Base-by-base conservation (phyloP, 495 filamentous ascomycete genomes). In the Thermochaetoides thermophila region DNA sequence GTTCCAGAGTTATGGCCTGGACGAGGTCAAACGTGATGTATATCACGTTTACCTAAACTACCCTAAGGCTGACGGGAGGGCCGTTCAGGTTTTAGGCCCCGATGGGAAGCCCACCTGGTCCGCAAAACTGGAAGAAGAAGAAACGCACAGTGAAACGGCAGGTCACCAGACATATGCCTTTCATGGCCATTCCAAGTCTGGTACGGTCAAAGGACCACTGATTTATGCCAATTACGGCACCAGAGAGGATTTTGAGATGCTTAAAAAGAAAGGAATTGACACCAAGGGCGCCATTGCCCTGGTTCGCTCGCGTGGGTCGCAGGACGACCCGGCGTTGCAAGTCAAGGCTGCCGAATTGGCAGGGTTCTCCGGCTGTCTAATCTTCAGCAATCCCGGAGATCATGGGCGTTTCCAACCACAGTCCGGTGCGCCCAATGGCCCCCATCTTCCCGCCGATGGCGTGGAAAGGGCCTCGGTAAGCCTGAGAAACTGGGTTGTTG, bases 171-270 rank as follows among this genome's bases (percentile, higher is more conserved):
- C 80, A 0, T 60, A 63, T 17, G 72, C 70, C 10, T 99, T 93
- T 42, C 89, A 99, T 51, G 87, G 81, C 0, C 78, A 89, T 49
- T 93, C 85, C 9, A 80, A 76, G 45, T 70, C 81, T 6, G 89
- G 87, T 15, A 82, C 85, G 46, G 85, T 87, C 16, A 79, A 69
- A n/a, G 89, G 91, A 0, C 86, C 78, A n/a, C 53, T 99, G 32
- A 70, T 99, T 2, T 99, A 93, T 49, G 91, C 81, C 15, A 94
- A 95, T 48, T 91, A 85, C 44, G 89, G 91, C 10, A 78, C 81
- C 32, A 69, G 69, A 27, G 74, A 81, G 31, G 89, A 99, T 49
- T 96, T 87, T 48, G 58, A 78, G 47, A 51, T 50, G 31, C 58
- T 99, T 17, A 55, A 69, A 32, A 71, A 85, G 27, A 63, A 64